Conservation (phyloP, 352 stramenopile genomes). For the Albugo candida region DNA sequence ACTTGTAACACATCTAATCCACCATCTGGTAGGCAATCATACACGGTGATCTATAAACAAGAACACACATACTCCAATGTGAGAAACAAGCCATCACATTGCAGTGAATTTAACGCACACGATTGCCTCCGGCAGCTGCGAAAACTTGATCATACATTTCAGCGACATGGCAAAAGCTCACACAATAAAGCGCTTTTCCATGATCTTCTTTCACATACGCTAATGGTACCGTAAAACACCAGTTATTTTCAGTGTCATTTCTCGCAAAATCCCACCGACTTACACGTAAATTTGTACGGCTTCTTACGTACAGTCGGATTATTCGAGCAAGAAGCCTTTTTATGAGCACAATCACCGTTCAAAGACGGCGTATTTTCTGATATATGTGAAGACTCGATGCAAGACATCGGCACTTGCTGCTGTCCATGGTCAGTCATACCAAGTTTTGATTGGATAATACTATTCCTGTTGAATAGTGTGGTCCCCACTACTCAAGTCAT, state of each 20-base stretch:
- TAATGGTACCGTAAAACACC: constrained; percentile 2
- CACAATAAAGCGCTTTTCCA: constrained; percentile 53
- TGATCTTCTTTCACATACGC: constrained; percentile 56
- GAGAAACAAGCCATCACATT: background rate
- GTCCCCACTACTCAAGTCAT: constrained; percentile 10
- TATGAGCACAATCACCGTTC: background rate
- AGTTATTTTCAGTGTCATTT: too few relatives aligned
- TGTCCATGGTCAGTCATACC: constrained; percentile 4
- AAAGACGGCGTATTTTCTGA: background rate
- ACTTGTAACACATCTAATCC: constrained; percentile 60
- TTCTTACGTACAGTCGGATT: constrained; percentile 23
- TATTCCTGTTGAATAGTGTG: too few relatives aligned
- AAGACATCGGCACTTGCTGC: background rate
- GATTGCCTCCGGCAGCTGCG: constrained; percentile 43
- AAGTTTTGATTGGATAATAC: constrained; percentile 5
- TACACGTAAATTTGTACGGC: constrained; percentile 49
- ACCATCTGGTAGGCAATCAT: constrained; percentile 55
- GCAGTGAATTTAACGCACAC: constrained; percentile 7
- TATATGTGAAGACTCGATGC: background rate
- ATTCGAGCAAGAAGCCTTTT: background rate
- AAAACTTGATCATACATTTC: constrained; percentile 53
- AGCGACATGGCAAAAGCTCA: constrained; percentile 48
- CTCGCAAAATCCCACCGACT: background rate
- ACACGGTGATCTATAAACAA: constrained; percentile 32
- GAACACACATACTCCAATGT: background rate